Conservation (phyloP, 148 eudicot species). For the Chenopodium album region DNA sequence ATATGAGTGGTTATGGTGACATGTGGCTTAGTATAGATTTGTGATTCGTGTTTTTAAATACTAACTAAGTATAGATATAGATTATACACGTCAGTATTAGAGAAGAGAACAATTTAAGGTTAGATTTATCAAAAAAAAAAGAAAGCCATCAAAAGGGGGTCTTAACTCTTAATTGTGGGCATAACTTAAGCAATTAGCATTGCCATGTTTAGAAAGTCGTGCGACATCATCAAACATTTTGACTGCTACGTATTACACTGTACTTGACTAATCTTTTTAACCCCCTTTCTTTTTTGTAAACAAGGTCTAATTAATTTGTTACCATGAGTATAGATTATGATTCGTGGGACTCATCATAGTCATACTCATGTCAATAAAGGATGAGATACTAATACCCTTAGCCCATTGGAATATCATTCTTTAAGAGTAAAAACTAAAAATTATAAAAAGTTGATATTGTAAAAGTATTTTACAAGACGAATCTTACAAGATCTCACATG, state of each 20-base stretch:
- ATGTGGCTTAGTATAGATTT: too few species aligned
- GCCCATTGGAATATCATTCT: neutral
- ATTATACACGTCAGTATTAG: neutral
- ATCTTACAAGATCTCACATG: too few species aligned
- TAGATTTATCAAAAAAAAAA: neutral
- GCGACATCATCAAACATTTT: conserved; percentile 1
- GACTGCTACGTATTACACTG: neutral
- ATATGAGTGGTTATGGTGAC: too few species aligned
- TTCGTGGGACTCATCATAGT: neutral
- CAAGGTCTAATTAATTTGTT: too few species aligned
- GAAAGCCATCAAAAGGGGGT: neutral
- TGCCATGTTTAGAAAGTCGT: conserved; percentile 14
- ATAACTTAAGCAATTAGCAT: neutral
- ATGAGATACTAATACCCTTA: neutral
- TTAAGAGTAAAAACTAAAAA: too few species aligned
- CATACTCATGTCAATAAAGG: neutral
- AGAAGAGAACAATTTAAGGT: neutral
- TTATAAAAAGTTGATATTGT: too few species aligned
- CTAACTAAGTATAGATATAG: too few species aligned
- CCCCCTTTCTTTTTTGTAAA: neutral
- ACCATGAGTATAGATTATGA: neutral
- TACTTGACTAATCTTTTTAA: too few species aligned
- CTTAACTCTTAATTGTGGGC: neutral
- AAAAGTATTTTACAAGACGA: too few species aligned
- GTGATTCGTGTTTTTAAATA: too few species aligned